Base-by-base conservation (phyloP, 306 rosid species). In the Mimosa bimucronata region DNA sequence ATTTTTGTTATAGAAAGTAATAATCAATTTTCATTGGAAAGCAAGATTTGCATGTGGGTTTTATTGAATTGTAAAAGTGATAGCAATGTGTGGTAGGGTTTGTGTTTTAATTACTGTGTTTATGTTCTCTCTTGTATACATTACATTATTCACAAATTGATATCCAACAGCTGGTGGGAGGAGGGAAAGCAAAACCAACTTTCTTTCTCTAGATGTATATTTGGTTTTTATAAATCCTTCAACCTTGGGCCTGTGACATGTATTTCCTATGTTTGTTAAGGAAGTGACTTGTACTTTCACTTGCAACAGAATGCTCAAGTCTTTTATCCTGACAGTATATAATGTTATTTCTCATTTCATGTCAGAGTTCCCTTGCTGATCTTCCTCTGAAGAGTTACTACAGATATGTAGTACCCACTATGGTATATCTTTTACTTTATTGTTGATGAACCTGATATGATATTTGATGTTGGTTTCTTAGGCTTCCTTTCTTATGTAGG, bases 291-390 rank as follows among this genome's bases (percentile, higher is more conserved):
- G 38, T 40, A 40, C 26, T 57, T 57, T 82, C 67, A 38, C 77
- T 67, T 61, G 37, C 42, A 30, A 78, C 14, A 29, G 31, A 76
- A 31, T 80, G 23, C 13, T 19, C 68, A n/a, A 18, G 38, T 65
- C 11, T 50, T 67, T 31, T 50, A 19, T 61, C 44, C 46, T 25
- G 45, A 70, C 74, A 6, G 73, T 83, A n/a, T 62, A 83, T 53
- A 71, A 60, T 83, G 34, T 53, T 38, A 15, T 48, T 42, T 76
- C 82, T 83, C 71, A 53, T 79, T 90, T 81, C 69, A 60, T 89
- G 81, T 79, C 97, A 95, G 98, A 91, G 98, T 87, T 95, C 99
- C 74, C 98, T 95, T 83, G 96, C 89, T 79, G 99, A 95, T 90
- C 92, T 95, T 79, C 99, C 99, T 82, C 79, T 95, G 86, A 95